Conservation (phyloP, 306 rosid species). For the barrel medic (Medicago truncatula) region MtrunA17r5.0-ANR NC_053049.1:39681001-39681500, state of each 20-base stretch:
- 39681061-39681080: not conserved
- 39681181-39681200: constrained; percentile 48
- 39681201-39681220: constrained; percentile 63
- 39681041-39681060: not conserved
- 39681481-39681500: constrained; percentile 46
- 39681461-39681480: constrained; percentile 47
- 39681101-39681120: constrained; percentile 28
- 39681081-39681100: not conserved
- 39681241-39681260: constrained; percentile 76
- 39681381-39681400: constrained; percentile 67
- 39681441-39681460: constrained; percentile 72
- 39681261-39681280: constrained; percentile 64
- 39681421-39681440: constrained; percentile 87
- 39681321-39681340: constrained; percentile 76
- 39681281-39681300: constrained; percentile 74
- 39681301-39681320: constrained; percentile 84
- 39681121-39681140: constrained; percentile 48
- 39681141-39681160: constrained; percentile 36
- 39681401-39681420: constrained; percentile 62
- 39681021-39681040: too few species aligned
- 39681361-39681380: constrained; percentile 76
- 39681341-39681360: constrained; percentile 71
- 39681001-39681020: too few species aligned
- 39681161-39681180: constrained; percentile 31
- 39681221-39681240: constrained; percentile 64